Percentiles rank a stretch among this genome's conserved stretches.
phyloP scores from a whole-genome alignment of 192 early-diverging fungal species.

The Hyaloraphidium curvatum region DNA sequence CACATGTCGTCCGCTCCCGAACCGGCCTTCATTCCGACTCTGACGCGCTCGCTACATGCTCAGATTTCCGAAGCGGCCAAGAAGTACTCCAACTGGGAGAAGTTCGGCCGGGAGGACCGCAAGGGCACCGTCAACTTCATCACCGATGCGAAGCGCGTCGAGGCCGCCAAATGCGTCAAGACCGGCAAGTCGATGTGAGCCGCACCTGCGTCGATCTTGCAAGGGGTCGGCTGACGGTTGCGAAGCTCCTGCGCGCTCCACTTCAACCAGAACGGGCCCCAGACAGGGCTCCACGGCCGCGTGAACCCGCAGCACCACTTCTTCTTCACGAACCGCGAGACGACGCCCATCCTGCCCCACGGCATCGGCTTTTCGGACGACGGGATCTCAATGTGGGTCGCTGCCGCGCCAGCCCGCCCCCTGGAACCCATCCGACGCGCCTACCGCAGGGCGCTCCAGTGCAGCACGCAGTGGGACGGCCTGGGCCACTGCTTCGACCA shows the following conservation, averaged over 20 bases:
- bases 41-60: too few relatives aligned
- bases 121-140: constrained; percentile 1
- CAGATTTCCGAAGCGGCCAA: neutral
- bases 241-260: neutral
- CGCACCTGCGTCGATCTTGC: too few relatives aligned
- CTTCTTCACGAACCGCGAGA: neutral
- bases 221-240: too few relatives aligned
- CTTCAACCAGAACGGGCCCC: neutral
- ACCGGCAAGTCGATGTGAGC: neutral
- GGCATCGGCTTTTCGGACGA: neutral
- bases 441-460: neutral
- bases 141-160: neutral
- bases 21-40: too few relatives aligned
- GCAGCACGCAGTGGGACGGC: constrained; percentile 1
- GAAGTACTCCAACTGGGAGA: constrained; percentile 1
- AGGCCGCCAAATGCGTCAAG: constrained; percentile 2
- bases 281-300: too few relatives aligned
- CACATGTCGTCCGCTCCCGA: too few relatives aligned
- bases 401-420: too few relatives aligned
- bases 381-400: neutral
- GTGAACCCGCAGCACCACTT: neutral
- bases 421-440: too few relatives aligned
- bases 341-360: neutral
- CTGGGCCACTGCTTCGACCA: neutral
- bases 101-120: neutral